Evolutionary conservation across 2,329 filamentous ascomycete genomes (phyloP).

Genomic region (Colletotrichum sidae): DNA sequence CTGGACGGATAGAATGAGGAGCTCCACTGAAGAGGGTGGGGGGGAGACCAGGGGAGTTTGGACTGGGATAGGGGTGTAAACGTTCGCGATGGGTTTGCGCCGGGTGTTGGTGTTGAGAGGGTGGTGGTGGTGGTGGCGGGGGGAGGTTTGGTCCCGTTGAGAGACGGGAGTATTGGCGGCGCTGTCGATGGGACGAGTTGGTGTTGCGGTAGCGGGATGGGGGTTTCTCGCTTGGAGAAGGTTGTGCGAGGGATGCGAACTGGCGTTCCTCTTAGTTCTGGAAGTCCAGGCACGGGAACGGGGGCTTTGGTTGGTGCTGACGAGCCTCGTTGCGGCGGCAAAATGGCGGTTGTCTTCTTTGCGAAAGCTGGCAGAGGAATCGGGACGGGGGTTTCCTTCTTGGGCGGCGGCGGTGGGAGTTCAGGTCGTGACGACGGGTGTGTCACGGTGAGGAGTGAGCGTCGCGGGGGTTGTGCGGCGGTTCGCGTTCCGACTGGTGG

Average conservation of each 20-base stretch:
- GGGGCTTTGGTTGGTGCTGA: not conserved
- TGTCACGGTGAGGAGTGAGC: slow-evolving; percentile 21
- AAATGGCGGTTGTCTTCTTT: not conserved
- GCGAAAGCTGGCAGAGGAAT: not conserved
- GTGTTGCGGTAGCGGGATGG: not conserved
- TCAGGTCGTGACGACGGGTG: slow-evolving; percentile 2
- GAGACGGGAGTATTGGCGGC: not conserved
- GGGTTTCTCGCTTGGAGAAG: not conserved
- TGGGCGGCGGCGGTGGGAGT: not conserved
- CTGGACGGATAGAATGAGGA: too few species aligned
- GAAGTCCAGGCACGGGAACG: too few species aligned
- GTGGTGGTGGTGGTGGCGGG: not conserved
- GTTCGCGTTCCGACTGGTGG: slow-evolving; percentile 1
- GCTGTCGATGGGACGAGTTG: not conserved
- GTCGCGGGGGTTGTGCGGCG: not conserved
- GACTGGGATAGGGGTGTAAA: not conserved
- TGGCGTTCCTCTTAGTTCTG: not conserved
- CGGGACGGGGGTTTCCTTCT: not conserved
- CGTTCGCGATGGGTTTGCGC: too few species aligned
- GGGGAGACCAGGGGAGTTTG: not conserved
- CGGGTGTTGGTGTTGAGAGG: slow-evolving; percentile 1
- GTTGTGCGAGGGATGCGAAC: not conserved
- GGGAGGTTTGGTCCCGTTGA: not conserved
- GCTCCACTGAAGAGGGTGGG: too few species aligned
- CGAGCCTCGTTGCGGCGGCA: not conserved